Conservation (phyloP, 2,329 filamentous ascomycete genomes). For the Aspergillus neoniger region DNA sequence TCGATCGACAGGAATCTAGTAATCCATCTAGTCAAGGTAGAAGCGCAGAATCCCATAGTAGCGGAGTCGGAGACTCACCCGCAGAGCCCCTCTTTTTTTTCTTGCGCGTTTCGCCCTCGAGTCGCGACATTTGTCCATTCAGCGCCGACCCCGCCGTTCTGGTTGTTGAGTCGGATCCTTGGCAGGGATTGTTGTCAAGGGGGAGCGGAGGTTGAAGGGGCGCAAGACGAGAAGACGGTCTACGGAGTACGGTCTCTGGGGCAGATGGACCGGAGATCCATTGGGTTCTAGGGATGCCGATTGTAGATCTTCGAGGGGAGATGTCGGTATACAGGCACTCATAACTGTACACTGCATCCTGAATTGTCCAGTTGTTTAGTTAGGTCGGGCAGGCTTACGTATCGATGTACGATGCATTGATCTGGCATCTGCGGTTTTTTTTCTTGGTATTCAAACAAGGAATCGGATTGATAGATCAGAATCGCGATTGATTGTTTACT, state of each 20-base stretch:
- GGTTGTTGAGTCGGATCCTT: conserved; percentile 3
- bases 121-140: background rate
- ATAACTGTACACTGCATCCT: background rate
- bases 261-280: conserved; percentile 1
- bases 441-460: background rate
- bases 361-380: background rate
- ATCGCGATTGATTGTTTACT: background rate
- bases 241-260: background rate
- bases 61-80: conserved; percentile 12
- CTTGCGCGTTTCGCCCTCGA: background rate
- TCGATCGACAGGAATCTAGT: conserved; percentile 19
- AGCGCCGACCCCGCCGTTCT: background rate
- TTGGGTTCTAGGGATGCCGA: conserved; percentile 5
- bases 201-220: background rate
- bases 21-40: background rate
- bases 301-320: background rate
- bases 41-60: conserved; percentile 6
- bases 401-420: conserved; percentile 6
- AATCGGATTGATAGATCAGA: background rate
- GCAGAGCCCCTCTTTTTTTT: conserved; percentile 16
- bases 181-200: conserved; percentile 11
- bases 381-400: conserved; percentile 6
- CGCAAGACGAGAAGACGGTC: background rate
- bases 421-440: background rate
- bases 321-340: background rate